Evolutionary conservation across 2,329 filamentous ascomycete genomes (phyloP), one percentile per base, ranked within the genome.

Genomic region (Didymella sp.): DNA sequence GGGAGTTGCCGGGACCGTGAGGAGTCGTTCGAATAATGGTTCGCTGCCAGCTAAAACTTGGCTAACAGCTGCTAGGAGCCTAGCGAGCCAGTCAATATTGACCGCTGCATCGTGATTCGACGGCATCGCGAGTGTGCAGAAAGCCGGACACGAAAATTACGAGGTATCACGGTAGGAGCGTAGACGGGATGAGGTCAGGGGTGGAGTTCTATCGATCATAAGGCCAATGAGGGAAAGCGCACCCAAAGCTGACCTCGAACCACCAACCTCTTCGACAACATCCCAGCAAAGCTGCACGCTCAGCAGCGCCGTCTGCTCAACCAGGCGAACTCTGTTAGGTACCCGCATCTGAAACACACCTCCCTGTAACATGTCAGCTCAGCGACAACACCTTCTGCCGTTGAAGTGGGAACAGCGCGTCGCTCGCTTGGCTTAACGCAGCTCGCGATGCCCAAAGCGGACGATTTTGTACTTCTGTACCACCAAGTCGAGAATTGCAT

Each of bases 111-210:
- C 33, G 15, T 64, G 62, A 61, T 59, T 61, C 58, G 42, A 48
- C 41, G 21, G 35, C 30, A 28, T 19, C 11, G 38, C 37, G 33
- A n/a, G 51, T 45, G 52, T 56, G 51, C 45, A 50, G 43, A 35
- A 33, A 40, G 19, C 47, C 13, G 40, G 49, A 41, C 52, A 31
- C 43, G 46, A 46, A 41, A 43, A 58, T 60, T 62, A 62, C 62
- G 58, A 63, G 58, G 56, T 47, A 27, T 49, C 43, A 59, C 56
- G 60, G 58, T 54, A 49, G 45, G 33, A 40, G 59, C 43, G 51
- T 48, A 45, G 48, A 55, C 47, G 54, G 15, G 37, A 52, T 43
- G 43, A 57, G 41, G 19, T 47, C 31, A 56, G 57, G 48, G 45
- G 49, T 40, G 35, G 40, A 45, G 25, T 31, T 27, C 38, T 22